Conservation (phyloP, 495 filamentous ascomycete genomes). For the Collariella sp. region DNA sequence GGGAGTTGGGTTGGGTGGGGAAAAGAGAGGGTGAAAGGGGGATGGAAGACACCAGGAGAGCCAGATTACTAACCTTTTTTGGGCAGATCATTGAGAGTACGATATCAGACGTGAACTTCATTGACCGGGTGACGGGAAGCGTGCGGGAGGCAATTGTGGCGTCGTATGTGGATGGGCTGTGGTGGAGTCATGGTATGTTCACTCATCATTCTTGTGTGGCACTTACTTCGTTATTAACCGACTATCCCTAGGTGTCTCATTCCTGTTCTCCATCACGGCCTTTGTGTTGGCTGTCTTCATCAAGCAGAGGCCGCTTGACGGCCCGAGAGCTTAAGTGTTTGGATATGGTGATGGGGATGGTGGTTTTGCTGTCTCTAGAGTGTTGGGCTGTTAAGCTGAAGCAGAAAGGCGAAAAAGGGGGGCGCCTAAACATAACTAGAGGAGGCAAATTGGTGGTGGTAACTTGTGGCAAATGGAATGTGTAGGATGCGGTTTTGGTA, state of each 20-base stretch:
- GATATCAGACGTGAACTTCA: conserved; percentile 43
- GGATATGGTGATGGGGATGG: not conserved
- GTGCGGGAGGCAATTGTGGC: conserved; percentile 25
- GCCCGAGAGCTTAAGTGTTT: not conserved
- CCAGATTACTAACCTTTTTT: not conserved
- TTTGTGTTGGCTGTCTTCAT: conserved; percentile 21
- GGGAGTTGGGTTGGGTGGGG: not conserved
- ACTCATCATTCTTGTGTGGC: too few species aligned
- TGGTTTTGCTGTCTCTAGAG: too few species aligned
- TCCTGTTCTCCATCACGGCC: conserved; percentile 14
- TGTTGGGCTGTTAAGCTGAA: too few species aligned
- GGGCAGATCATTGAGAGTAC: conserved; percentile 31
- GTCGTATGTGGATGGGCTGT: conserved; percentile 33
- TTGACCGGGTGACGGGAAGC: conserved; percentile 35
- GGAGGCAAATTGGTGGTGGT: not conserved
- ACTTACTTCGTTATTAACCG: not conserved
- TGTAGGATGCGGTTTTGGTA: too few species aligned
- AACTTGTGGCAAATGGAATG: too few species aligned
- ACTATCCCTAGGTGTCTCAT: conserved; percentile 16
- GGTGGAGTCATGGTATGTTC: conserved; percentile 30
- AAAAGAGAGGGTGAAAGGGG: too few species aligned
- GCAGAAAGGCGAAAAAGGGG: too few species aligned
- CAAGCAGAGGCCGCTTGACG: conserved; percentile 16
- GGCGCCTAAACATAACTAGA: not conserved
- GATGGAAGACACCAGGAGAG: too few species aligned